phyloP scores from a whole-genome alignment of 78 protist species.

The Salpingoeca rosetta region DNA sequence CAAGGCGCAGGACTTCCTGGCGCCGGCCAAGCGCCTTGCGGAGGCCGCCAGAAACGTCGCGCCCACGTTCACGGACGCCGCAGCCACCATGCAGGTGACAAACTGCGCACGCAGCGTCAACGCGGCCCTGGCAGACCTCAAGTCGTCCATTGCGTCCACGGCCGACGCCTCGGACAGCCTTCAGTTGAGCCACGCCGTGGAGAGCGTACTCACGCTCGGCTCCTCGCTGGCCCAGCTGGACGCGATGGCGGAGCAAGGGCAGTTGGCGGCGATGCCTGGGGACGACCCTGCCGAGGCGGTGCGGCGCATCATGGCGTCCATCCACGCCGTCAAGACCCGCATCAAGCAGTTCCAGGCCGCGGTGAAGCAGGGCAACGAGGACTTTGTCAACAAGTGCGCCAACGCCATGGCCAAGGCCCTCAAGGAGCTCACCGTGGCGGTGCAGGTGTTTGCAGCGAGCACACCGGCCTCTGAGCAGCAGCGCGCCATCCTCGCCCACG shows the following conservation, averaged over 20 bases:
- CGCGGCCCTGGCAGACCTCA: conserved; percentile 10
- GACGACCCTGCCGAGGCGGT: not conserved
- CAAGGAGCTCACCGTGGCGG: not conserved
- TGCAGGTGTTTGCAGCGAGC: not conserved
- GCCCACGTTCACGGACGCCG: conserved; percentile 28
- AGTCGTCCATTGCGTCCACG: conserved; percentile 3
- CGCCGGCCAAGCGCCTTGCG: conserved; percentile 9
- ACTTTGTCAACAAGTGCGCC: conserved; percentile 12
- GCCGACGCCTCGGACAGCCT: conserved; percentile 22
- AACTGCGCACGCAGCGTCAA: not conserved
- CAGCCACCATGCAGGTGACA: not conserved
- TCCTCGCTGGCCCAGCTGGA: no score
- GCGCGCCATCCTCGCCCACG: not conserved
- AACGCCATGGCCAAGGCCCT: not conserved
- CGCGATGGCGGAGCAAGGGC: no score
- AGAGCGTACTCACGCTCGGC: no score
- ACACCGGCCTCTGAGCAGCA: not conserved
- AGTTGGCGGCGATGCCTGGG: not conserved
- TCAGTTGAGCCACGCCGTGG: conserved; percentile 18
- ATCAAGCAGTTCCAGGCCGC: not conserved
- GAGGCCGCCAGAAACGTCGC: conserved; percentile 28
- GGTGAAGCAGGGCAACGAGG: conserved; percentile 27
- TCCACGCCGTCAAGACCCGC: not conserved
- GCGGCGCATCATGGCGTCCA: not conserved
- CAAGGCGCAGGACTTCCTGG: not conserved